These are phyloP conservation scores for Pistacia atlantica DNA, from an alignment of 345 rosid species.

Conservation along the genomic window DNA sequence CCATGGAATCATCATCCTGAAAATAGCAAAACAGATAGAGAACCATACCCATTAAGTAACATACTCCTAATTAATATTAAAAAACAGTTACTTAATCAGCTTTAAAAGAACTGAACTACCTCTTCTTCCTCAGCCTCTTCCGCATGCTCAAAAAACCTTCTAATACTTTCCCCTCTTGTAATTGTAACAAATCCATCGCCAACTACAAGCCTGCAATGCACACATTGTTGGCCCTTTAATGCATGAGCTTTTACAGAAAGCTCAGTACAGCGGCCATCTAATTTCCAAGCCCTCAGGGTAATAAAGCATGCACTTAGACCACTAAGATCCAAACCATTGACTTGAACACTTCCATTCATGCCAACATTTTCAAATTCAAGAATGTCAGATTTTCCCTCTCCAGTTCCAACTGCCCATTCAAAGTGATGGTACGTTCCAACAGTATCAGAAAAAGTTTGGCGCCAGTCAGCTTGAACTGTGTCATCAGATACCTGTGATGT, in stretches of 20 bases:
- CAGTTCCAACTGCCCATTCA: slow-evolving; percentile 97
- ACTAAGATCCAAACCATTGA: slow-evolving; percentile 69
- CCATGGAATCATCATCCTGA: slow-evolving; percentile 94
- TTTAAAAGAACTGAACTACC: slow-evolving; percentile 44
- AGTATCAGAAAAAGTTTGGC: slow-evolving; percentile 68
- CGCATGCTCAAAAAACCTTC: slow-evolving; percentile 89
- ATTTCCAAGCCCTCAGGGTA: slow-evolving; percentile 81
- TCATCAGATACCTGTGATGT: slow-evolving; percentile 69
- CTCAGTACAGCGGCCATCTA: slow-evolving; percentile 80
- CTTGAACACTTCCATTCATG: slow-evolving; percentile 58
- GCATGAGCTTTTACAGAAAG: slow-evolving; percentile 90
- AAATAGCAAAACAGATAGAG: slow-evolving; percentile 13
- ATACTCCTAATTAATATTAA: background rate
- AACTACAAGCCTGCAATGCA: slow-evolving; percentile 89
- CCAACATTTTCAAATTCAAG: slow-evolving; percentile 86
- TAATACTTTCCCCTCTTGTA: slow-evolving; percentile 78
- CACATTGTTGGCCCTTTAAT: slow-evolving; percentile 78
- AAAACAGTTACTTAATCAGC: slow-evolving; percentile 15
- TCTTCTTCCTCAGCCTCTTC: slow-evolving; percentile 99
- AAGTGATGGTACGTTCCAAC: slow-evolving; percentile 78
- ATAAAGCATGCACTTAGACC: slow-evolving; percentile 72
- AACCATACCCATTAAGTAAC: background rate
- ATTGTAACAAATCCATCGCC: slow-evolving; percentile 92
- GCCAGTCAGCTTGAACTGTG: slow-evolving; percentile 85
- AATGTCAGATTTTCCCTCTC: slow-evolving; percentile 86